These are phyloP conservation scores for Fraxinus xanthoxyloides DNA, from an alignment of 305 asterid species.

Conservation along the genomic window DNA sequence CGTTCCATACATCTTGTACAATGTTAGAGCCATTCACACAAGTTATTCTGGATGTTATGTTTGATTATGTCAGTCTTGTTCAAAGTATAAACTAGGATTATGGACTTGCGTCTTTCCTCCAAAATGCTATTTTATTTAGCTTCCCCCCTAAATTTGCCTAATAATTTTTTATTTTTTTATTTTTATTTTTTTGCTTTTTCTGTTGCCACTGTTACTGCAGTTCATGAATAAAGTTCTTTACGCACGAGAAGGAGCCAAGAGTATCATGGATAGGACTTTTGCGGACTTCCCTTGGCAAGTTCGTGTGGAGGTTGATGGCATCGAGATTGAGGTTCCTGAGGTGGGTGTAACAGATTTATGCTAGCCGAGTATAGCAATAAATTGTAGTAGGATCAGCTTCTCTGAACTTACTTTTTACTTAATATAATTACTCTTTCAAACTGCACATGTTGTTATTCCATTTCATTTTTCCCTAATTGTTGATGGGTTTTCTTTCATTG, in stretches of 20 bases:
- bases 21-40: background rate
- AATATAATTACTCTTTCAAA: background rate
- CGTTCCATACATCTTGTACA: background rate
- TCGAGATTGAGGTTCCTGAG: constrained; percentile 94
- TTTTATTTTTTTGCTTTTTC: no score
- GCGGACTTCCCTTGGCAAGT: constrained; percentile 95
- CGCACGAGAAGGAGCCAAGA: constrained; percentile 97
- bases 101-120: background rate
- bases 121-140: background rate
- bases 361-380: constrained; percentile 3
- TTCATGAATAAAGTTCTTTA: constrained; percentile 97
- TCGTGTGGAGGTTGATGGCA: constrained; percentile 94
- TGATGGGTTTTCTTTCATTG: background rate
- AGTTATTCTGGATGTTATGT: background rate
- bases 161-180: background rate
- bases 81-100: background rate
- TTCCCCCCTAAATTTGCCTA: background rate
- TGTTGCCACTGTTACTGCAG: constrained; percentile 47
- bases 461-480: background rate
- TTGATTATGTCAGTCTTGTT: background rate
- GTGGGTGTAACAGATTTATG: constrained; percentile 38
- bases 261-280: constrained; percentile 88
- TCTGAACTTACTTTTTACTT: background rate
- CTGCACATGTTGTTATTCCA: background rate
- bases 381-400: background rate